Evolutionary conservation across 192 early-diverging fungal species (phyloP).

Genomic region (Podila epigama): DNA sequence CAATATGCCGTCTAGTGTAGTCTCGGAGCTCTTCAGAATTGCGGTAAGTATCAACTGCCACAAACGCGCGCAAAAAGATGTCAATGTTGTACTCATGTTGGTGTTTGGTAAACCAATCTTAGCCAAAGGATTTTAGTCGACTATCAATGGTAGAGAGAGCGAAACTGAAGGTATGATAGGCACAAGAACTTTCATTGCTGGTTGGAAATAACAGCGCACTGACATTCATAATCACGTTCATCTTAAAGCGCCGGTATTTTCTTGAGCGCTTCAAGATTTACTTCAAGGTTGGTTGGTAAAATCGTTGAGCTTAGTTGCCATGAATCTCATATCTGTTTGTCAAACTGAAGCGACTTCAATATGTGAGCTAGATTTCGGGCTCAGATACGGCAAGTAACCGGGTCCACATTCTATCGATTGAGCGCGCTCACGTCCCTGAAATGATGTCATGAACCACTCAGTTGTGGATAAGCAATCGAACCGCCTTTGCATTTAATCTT

Average conservation of each 20-base stretch:
- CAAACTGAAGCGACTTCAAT: too few relatives aligned
- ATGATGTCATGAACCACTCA: background rate
- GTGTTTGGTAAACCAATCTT: too few relatives aligned
- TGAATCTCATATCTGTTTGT: background rate
- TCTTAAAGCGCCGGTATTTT: constrained; percentile 9
- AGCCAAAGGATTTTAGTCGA: constrained; percentile 22
- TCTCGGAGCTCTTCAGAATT: constrained; percentile 9
- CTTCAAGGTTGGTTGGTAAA: constrained; percentile 48
- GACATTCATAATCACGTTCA: background rate
- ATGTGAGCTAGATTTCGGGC: constrained; percentile 5
- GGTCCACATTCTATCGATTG: constrained; percentile 24
- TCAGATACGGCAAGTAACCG: constrained; percentile 10
- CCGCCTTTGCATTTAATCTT: too few relatives aligned
- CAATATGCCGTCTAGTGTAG: constrained; percentile 6
- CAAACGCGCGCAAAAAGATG: too few relatives aligned
- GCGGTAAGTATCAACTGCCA: constrained; percentile 1
- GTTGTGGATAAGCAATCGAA: too few relatives aligned
- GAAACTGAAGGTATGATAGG: constrained; percentile 29
- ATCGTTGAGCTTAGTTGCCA: too few relatives aligned
- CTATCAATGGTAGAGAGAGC: constrained; percentile 11
- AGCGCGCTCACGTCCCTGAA: constrained; percentile 18
- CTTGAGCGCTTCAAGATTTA: constrained; percentile 34
- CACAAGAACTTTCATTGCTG: background rate
- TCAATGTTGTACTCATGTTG: too few relatives aligned
- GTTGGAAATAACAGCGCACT: background rate